Evolutionary conservation across 208 protist species (phyloP).

Genomic region (Phytomonas sp.): DNA sequence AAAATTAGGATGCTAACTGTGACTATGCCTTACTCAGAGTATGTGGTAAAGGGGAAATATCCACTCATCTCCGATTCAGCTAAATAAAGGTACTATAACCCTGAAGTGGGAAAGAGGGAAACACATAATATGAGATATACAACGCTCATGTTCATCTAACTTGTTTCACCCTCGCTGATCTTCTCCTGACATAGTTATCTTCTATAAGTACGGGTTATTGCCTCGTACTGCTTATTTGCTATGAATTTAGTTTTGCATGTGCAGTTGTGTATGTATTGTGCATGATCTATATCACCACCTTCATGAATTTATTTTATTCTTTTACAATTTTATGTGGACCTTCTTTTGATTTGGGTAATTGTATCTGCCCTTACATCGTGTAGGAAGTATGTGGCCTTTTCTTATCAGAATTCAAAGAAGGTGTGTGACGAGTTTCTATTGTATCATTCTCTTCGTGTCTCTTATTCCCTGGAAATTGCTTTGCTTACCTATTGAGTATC

Average conservation of each 20-base stretch:
- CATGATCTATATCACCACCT: not conserved
- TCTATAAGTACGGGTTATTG: not conserved
- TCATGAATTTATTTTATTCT: not conserved
- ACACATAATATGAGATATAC: not conserved
- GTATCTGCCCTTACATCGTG: not conserved
- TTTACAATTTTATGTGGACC: not conserved
- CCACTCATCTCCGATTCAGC: not conserved
- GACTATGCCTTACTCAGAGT: not conserved
- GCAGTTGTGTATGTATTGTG: not conserved
- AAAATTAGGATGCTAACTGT: not conserved
- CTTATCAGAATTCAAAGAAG: not conserved
- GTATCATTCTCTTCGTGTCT: not conserved
- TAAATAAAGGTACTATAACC: not conserved
- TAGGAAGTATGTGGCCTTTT: not conserved
- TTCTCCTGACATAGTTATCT: not conserved
- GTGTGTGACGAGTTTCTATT: not conserved
- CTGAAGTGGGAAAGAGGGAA: not conserved
- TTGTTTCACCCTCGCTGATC: too few species aligned
- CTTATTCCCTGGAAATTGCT: slow-evolving; percentile 4
- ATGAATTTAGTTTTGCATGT: not conserved
- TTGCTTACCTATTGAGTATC: not conserved
- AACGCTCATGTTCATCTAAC: not conserved
- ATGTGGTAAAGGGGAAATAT: not conserved
- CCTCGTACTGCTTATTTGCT: not conserved
- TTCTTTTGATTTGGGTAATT: not conserved